Evolutionary conservation across 2,329 filamentous ascomycete species (phyloP).

Genomic region (Cytospora chrysosperma): DNA sequence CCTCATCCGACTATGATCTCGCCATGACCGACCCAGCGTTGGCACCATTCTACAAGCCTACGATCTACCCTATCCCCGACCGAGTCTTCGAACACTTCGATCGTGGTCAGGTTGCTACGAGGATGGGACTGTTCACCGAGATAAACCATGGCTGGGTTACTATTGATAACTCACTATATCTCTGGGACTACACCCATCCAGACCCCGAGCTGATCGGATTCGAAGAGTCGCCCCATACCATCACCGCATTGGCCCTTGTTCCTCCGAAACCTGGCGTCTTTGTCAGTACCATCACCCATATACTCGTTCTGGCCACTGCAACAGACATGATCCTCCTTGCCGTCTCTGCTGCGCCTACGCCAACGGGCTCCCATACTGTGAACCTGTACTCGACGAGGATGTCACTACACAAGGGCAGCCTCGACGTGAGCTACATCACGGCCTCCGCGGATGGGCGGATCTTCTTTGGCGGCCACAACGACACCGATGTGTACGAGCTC

Average conservation of each 20-base stretch:
- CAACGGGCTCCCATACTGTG: constrained; percentile 70
- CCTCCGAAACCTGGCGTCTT: constrained; percentile 86
- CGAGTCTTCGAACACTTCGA: constrained; percentile 93
- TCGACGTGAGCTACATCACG: constrained; percentile 74
- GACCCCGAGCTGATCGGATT: constrained; percentile 89
- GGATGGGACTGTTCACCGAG: constrained; percentile 93
- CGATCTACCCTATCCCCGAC: constrained; percentile 87
- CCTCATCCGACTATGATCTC: constrained; percentile 89
- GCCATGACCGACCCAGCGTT: constrained; percentile 66
- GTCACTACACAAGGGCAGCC: constrained; percentile 71
- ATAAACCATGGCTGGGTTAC: constrained; percentile 94
- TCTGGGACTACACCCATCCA: constrained; percentile 97
- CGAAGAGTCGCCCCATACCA: constrained; percentile 83
- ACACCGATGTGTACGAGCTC: constrained; percentile 89
- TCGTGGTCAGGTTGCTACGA: constrained; percentile 78
- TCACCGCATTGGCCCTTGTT: constrained; percentile 87
- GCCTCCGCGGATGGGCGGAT: constrained; percentile 85
- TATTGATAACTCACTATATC: constrained; percentile 92
- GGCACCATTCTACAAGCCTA: constrained; percentile 85
- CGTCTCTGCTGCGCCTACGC: constrained; percentile 65
- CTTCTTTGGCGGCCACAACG: constrained; percentile 80
- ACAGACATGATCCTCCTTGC: constrained; percentile 85
- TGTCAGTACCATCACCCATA: constrained; percentile 77
- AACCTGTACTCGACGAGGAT: constrained; percentile 87
- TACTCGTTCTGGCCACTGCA: constrained; percentile 85